Base-by-base conservation (phyloP, 768 basidiomycete species). In the Boletellus emodensis region DNA sequence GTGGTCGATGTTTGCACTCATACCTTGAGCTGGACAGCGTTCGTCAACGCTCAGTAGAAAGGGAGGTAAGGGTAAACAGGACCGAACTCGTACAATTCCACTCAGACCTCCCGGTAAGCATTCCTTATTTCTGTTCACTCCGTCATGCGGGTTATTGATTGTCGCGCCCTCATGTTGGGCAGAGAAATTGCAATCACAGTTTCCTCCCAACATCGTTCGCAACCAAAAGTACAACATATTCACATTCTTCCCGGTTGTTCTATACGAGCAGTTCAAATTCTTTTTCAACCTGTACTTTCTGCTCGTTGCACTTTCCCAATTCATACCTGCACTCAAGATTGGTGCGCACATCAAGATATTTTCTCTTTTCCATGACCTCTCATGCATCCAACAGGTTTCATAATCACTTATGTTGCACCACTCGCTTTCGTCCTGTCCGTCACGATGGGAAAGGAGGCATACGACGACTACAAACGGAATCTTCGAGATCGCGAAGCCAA, bases 241-340 rank as follows among this genome's bases (percentile, higher is more conserved):
- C 72, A 93, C 90, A n/a, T 99, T 99, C 76, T 80, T 99, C 10
- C 96, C 96, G 3, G 81, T 97, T 57, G 94, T 98, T 40, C 83
- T 98, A 67, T 98, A 97, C 69, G 94, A 98, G 68, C 95, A 98
- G 67, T 99, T 98, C 85, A 98, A 97, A 71, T 97, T 95, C 77
- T 99, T 99, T 75, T 98, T 96, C 83, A 99, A 98, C 66, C 78
- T 97, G 7, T 99, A 98, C 70, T 99, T 99, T 65, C 81, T 98
- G 11, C 84, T 98, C 20, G 96, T 99, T 34, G 96, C 96, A 0
- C 76, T 98, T 8, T 93, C 90, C 9, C 96, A 98, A 69, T 96
- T 99, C 64, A 74, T 99, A 15, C 96, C 96, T 13, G 89, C 94
- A 0, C 80, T 99, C 52, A 94, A 93, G 73, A 99, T 96, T 52